Conservation (phyloP, 768 basidiomycete species). For the Exsudoporus frostii region DNA sequence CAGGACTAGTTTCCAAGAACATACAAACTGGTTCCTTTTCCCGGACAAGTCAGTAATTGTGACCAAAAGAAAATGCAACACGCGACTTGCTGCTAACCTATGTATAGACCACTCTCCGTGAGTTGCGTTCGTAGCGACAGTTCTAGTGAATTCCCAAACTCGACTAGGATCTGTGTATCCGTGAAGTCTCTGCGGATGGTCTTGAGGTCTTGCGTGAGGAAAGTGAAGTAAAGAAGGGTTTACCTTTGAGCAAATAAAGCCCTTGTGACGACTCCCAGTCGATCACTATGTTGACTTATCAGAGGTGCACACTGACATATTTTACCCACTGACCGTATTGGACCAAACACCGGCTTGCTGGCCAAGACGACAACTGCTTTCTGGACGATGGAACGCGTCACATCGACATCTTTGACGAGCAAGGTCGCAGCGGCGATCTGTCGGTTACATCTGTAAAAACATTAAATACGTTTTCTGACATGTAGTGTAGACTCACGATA, state of each 20-base stretch:
- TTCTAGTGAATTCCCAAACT: conserved; percentile 80
- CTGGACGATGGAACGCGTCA: conserved; percentile 94
- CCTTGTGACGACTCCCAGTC: conserved; percentile 89
- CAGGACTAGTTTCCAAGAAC: conserved; percentile 16
- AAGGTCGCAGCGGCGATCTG: conserved; percentile 83
- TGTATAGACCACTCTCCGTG: conserved; percentile 92
- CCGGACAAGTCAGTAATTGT: conserved; percentile 7
- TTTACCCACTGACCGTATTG: conserved; percentile 62
- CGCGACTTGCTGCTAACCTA: conserved; percentile 58
- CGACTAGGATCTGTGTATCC: conserved; percentile 83
- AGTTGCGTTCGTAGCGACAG: conserved; percentile 69
- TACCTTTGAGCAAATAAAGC: conserved; percentile 86
- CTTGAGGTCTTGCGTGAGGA: neutral
- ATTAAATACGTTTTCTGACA: neutral
- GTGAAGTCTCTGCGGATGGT: conserved; percentile 66
- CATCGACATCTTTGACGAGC: conserved; percentile 74
- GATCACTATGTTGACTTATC: conserved; percentile 57
- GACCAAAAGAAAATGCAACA: neutral
- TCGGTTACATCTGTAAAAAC: conserved; percentile 73
- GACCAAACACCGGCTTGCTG: conserved; percentile 87
- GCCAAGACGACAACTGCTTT: conserved; percentile 96
- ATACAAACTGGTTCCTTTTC: conserved; percentile 68
- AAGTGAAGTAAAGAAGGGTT: neutral
- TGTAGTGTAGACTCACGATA: conserved; percentile 56
- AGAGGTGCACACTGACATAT: neutral